phyloP scores from a whole-genome alignment of 306 rosid genomes.

The Echinosophora koreensis region DNA sequence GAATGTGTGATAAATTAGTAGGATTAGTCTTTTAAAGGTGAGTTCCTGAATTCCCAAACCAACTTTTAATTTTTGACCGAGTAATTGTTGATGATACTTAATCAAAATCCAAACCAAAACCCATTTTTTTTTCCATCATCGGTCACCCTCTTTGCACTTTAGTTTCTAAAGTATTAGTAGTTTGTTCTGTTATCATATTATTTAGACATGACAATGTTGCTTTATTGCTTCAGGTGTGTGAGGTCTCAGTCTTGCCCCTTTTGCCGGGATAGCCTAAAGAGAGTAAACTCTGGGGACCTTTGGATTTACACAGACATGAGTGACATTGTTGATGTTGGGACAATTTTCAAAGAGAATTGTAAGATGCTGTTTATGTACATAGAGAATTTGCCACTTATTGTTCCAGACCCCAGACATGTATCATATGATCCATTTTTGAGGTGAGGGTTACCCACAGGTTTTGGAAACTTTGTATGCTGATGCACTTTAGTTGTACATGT shows the following conservation, averaged over 20 bases:
- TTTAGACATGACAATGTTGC: slow-evolving; percentile 29
- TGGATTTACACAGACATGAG: slow-evolving; percentile 79
- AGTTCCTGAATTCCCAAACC: slow-evolving; percentile 24
- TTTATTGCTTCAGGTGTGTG: slow-evolving; percentile 60
- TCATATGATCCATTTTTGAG: slow-evolving; percentile 69
- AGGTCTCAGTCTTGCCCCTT: slow-evolving; percentile 94
- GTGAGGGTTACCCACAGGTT: slow-evolving; percentile 47
- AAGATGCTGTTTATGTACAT: slow-evolving; percentile 81
- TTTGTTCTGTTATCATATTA: slow-evolving; percentile 3
- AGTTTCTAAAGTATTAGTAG: neutral
- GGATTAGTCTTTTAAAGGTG: neutral
- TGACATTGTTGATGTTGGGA: slow-evolving; percentile 64
- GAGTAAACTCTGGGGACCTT: slow-evolving; percentile 81
- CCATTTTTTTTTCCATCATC: slow-evolving; percentile 14
- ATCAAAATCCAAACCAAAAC: slow-evolving; percentile 30
- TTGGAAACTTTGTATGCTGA: slow-evolving; percentile 36
- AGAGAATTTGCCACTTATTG: slow-evolving; percentile 71
- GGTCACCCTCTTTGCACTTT: neutral
- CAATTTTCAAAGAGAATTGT: slow-evolving; percentile 71
- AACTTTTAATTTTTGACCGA: slow-evolving; percentile 5
- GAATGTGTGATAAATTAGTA: neutral
- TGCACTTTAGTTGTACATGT: slow-evolving; percentile 47
- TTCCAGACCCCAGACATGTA: slow-evolving; percentile 65
- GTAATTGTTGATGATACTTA: slow-evolving; percentile 25
- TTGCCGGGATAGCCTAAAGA: slow-evolving; percentile 82